Base-by-base conservation (phyloP, 2,329 filamentous ascomycete species). In the Xylariaceae sp. region DNA sequence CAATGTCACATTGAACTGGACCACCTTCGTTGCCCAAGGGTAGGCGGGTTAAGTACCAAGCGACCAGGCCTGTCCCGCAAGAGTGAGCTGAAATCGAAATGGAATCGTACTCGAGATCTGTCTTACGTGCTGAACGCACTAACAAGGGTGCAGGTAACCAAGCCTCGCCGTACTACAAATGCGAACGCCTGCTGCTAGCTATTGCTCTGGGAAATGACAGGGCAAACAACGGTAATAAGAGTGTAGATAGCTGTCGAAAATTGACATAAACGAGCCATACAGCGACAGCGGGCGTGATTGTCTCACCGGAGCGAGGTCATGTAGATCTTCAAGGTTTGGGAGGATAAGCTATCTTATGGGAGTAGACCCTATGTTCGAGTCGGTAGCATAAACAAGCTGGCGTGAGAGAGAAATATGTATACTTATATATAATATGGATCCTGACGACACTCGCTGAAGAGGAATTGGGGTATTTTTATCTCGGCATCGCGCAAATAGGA, bases 341-440 rank as follows among this genome's bases (percentile, higher is more conserved):
- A 20, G 7, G 19, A 43, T 18, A 44, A 43, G 14, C 19, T 54
- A n/a, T 51, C 40, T 54, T 54, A 59, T 54, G 41, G 21, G 50
- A 50, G 47, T 40, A 48, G 37, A 18, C 44, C 46, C 23, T 18
- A 52, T 48, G 44, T 20, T 40, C 49, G 21, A 51, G 41, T 47
- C 44, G 46, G 49, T 10, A 43, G 21, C 42, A 48, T 37, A 37
- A 14, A n/a, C n/a, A 37, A 37, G 32, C 32, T 10, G 32, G 32
- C 32, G 40, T 48, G 21, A 20, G 32, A 40, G 20, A 37, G 20
- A 23, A n/a, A 48, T 47, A 26, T n/a, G 52, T 32, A 19, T n/a
- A n/a, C n/a, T n/a, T n/a, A n/a, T n/a, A n/a, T n/a, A n/a, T n/a
- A 43, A 44, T 37, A 48, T 37, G 44, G 26, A 40, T 20, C 48